Evolutionary conservation across 2,329 filamentous ascomycete genomes (phyloP).

Genomic region (Rutstroemia sp.): DNA sequence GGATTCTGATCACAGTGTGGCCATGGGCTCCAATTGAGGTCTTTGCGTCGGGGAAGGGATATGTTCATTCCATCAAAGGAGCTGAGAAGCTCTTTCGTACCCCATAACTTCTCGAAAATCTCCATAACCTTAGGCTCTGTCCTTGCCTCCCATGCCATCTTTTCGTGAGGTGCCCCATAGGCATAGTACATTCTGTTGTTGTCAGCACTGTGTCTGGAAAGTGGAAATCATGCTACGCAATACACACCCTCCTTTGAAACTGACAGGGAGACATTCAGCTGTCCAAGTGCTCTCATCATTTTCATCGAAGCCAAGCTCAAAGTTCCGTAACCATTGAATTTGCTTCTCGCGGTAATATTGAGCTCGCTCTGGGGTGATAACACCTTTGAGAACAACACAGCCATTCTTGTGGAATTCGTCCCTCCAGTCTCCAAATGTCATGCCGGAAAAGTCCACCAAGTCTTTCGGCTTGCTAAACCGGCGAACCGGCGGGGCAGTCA

Average conservation of each 20-base stretch:
- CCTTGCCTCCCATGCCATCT: slow-evolving; percentile 33
- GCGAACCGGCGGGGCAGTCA: no score
- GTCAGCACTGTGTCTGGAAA: neutral
- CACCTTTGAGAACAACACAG: slow-evolving; percentile 11
- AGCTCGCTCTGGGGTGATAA: slow-evolving; percentile 7
- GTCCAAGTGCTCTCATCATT: slow-evolving; percentile 27
- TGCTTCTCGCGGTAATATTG: slow-evolving; percentile 4
- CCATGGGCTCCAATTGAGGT: slow-evolving; percentile 26
- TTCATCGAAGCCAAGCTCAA: slow-evolving; percentile 11
- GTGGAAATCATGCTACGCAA: neutral
- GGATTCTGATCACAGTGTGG: slow-evolving; percentile 35
- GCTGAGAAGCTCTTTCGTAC: slow-evolving; percentile 35
- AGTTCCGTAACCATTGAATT: slow-evolving; percentile 7
- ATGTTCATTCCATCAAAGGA: slow-evolving; percentile 39
- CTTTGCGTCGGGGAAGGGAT: slow-evolving; percentile 27
- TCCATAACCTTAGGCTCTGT: slow-evolving; percentile 32
- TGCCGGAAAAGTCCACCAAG: no score
- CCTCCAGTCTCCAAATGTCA: slow-evolving; percentile 6
- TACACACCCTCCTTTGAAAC: slow-evolving; percentile 22
- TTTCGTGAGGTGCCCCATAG: slow-evolving; percentile 33
- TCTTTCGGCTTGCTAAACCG: no score
- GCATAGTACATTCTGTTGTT: slow-evolving; percentile 30
- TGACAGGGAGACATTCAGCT: slow-evolving; percentile 28
- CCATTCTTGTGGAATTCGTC: slow-evolving; percentile 11
- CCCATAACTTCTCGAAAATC: slow-evolving; percentile 34